Conservation (phyloP, 75 land plant genomes). For the Pseudotsuga menziesii region DNA sequence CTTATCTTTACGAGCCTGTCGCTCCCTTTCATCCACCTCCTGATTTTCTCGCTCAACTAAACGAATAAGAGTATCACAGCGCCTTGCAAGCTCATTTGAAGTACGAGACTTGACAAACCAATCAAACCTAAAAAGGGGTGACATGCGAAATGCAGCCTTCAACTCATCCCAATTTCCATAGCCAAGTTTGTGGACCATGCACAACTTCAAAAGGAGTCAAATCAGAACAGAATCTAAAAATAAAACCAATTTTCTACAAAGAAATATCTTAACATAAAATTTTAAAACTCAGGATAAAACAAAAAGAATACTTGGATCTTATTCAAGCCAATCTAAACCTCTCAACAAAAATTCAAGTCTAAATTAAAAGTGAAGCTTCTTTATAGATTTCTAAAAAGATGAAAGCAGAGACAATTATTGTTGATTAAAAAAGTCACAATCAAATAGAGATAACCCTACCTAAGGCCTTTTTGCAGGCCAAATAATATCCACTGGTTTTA, state of each 20-base stretch:
- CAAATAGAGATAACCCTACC: background rate
- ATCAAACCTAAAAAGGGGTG: conserved; percentile 93
- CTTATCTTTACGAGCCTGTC: conserved; percentile 94
- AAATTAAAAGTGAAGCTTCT: background rate
- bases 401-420: too few species aligned
- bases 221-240: background rate
- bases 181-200: conserved; percentile 96
- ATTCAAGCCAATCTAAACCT: background rate
- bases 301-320: too few species aligned
- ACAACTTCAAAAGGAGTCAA: conserved; percentile 39
- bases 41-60: conserved; percentile 92
- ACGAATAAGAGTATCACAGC: conserved; percentile 93
- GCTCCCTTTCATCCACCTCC: conserved; percentile 89
- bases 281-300: too few species aligned
- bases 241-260: background rate
- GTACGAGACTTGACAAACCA: conserved; percentile 99
- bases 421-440: background rate
- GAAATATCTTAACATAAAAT: background rate
- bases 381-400: too few species aligned
- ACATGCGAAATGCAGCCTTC: conserved; percentile 92
- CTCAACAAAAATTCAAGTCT: background rate
- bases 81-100: conserved; percentile 88
- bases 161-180: conserved; percentile 99
- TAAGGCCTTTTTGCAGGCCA: background rate
- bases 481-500: background rate